Evolutionary conservation across 1,284 basidiomycete genomes (phyloP), one percentile per base, ranked within the genome.

Genomic region (Leccinum pachyderme): DNA sequence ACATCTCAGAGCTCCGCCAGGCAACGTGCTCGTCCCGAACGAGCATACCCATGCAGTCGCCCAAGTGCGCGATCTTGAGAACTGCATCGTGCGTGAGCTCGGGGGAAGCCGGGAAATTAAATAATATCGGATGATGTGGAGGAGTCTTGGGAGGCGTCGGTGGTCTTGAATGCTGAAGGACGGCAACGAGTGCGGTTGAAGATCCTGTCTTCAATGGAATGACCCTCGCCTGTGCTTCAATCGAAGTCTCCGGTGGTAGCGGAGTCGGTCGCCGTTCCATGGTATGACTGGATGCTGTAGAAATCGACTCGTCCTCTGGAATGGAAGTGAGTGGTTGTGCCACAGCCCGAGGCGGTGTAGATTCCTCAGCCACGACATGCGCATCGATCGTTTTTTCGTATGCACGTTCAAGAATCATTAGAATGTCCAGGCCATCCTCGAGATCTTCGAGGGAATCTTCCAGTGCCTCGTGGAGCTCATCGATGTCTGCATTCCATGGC

Each of bases 1-100:
- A 95, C 88, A 97, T 96, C 73, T 98, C 95, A 53, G 91, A 83
- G 46, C 87, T 92, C 41, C 94, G 81, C 84, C 95, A 97, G 3
- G 89, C 84, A 41, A 96, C 82, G 58, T 86, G 79, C 13, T 89
- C 87, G 4, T 81, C 81, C 6, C 93, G 82, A 28, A 97, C 84
- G 41, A 96, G 79, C 79, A 93, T 87, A 24, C 91, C 84, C 79
- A 89, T 87, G 68, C 93, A 96, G 70, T 98, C 95, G 22, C 95
- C 95, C 7, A 98, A 73, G 65, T 98, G 95, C 1, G 95, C 95
- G 32, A 98, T 87, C 52, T 87, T 83, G 44, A 98, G 80, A 49
- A 94, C 86, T 9, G 91, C 88, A 54, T 89, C 83, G 50, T 59
- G 50, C n/a, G 53, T 61, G 0, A 55, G 54, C 24, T 60, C 59